Percentiles rank a stretch among this genome's conserved stretches.
phyloP scores from a whole-genome alignment of 257 asterid species.

The Phtheirospermum japonicum region DNA sequence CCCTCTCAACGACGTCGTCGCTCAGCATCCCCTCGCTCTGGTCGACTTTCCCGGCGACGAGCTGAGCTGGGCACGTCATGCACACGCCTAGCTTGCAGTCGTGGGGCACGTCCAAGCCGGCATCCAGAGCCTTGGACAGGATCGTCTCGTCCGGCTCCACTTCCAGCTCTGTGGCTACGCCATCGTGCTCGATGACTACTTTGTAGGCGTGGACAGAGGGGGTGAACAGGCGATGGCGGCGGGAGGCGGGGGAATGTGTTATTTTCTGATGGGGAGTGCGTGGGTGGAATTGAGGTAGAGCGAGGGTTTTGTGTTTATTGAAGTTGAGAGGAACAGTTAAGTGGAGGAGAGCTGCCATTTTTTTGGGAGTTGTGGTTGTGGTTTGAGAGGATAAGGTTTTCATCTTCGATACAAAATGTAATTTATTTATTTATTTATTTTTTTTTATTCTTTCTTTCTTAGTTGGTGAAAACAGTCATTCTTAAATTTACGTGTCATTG shows the following conservation, averaged over 20 bases:
- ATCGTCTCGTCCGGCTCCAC: constrained; percentile 86
- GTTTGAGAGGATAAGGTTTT: constrained; percentile 32
- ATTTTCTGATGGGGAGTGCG: constrained; percentile 2
- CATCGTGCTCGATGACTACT: constrained; percentile 65
- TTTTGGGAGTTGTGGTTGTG: constrained; percentile 4
- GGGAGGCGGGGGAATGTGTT: constrained; percentile 24
- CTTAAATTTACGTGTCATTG: too few relatives aligned
- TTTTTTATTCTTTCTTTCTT: too few relatives aligned
- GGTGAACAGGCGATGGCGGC: constrained; percentile 20
- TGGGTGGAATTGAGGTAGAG: constrained; percentile 14
- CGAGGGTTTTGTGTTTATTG: constrained; percentile 18
- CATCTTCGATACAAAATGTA: not conserved
- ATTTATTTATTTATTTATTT: too few relatives aligned
- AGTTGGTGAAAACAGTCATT: too few relatives aligned
- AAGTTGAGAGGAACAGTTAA: constrained; percentile 29
- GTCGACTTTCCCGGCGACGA: constrained; percentile 73
- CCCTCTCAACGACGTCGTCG: constrained; percentile 87
- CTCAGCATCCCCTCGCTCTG: constrained; percentile 98
- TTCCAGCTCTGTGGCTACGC: constrained; percentile 52
- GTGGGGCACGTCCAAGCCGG: constrained; percentile 64
- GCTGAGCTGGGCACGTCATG: constrained; percentile 92
- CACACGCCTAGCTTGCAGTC: constrained; percentile 99
- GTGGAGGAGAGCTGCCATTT: constrained; percentile 40
- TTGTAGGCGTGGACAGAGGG: constrained; percentile 48
- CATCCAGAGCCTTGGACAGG: constrained; percentile 60